Percentiles rank a stretch among this genome's conserved stretches.
phyloP scores from a whole-genome alignment of 768 basidiomycete species.

The Mycena pura region DNA sequence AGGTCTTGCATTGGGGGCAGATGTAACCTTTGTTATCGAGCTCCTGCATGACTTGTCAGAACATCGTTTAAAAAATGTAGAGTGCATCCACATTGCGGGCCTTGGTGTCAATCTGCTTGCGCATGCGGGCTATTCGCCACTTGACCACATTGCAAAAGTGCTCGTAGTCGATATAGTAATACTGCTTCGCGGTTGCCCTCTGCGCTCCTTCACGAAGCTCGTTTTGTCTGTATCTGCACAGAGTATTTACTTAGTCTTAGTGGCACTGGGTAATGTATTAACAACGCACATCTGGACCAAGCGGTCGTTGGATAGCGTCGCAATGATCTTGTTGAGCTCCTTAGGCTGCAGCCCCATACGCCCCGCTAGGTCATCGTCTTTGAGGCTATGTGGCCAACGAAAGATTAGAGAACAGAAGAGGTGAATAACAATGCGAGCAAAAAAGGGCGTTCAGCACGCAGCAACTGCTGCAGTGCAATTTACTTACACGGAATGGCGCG shows the following conservation, averaged over 20 bases:
- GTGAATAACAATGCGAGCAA: constrained; percentile 21
- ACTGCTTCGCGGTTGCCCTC: constrained; percentile 86
- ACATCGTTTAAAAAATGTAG: neutral
- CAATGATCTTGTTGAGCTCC: constrained; percentile 89
- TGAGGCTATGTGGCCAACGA: constrained; percentile 64
- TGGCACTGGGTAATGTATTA: neutral
- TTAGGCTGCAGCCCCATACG: constrained; percentile 89
- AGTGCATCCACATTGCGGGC: constrained; percentile 76
- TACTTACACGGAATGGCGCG: constrained; percentile 94
- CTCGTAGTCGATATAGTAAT: constrained; percentile 97
- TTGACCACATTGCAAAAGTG: constrained; percentile 97
- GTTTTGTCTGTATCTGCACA: constrained; percentile 81
- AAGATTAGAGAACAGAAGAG: constrained; percentile 32
- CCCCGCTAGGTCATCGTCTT: constrained; percentile 93
- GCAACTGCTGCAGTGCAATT: constrained; percentile 29
- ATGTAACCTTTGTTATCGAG: constrained; percentile 98
- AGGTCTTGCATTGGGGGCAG: constrained; percentile 86
- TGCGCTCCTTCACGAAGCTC: constrained; percentile 91
- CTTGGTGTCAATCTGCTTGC: constrained; percentile 85
- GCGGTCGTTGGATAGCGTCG: constrained; percentile 77
- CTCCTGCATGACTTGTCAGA: constrained; percentile 61
- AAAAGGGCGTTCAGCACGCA: constrained; percentile 15
- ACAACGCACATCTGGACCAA: constrained; percentile 75
- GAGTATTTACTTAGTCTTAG: neutral
- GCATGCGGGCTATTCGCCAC: constrained; percentile 95